Base-by-base conservation (phyloP, 768 basidiomycete species). In the Leccinum disarticulatum region DNA sequence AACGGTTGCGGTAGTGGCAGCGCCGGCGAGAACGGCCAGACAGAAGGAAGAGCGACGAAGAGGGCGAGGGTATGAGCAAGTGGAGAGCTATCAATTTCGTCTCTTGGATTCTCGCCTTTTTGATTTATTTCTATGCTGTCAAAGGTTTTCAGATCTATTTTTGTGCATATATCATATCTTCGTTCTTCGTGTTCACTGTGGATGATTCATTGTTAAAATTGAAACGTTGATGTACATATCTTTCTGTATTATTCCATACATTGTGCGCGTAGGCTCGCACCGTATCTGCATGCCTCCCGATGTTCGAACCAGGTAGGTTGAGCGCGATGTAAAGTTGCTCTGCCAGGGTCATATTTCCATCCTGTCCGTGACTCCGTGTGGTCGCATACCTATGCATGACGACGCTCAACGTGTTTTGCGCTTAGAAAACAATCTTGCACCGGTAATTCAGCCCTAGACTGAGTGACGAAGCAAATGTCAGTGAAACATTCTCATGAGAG, bases 21-120 rank as follows among this genome's bases (percentile, higher is more conserved):
- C 86, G 64, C 87, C 91, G 76, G 89, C 86, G 54, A 88, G 94
- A 87, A 86, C 85, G n/a, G 85, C 85, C 25, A 79, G 80, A 55
- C 95, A 93, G 77, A 52, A 28, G 43, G 51, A 28, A 64, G 64
- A 9, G 49, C 36, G 30, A 10, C 41, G n/a, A 72, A 68, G 64
- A 66, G 58, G 56, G 55, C 35, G 35, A 61, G 48, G 30, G 17
- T 60, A 25, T 70, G 41, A 64, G 25, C 54, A 25, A 25, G 19
- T 2, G 17, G 36, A 19, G 53, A 38, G 38, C 17, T 1, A 22
- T 31, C 4, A 19, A 47, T n/a, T 54, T 47, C 19, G 27, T 9
- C 10, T 50, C 9, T 4, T 36, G 48, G 30, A 22, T 35, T 48
- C 53, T 58, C 47, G 27, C 11, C 10, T 49, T 25, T 47, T 30